phyloP scores from a whole-genome alignment of 148 eudicot species.

The Camellia lanceoleosa region DNA sequence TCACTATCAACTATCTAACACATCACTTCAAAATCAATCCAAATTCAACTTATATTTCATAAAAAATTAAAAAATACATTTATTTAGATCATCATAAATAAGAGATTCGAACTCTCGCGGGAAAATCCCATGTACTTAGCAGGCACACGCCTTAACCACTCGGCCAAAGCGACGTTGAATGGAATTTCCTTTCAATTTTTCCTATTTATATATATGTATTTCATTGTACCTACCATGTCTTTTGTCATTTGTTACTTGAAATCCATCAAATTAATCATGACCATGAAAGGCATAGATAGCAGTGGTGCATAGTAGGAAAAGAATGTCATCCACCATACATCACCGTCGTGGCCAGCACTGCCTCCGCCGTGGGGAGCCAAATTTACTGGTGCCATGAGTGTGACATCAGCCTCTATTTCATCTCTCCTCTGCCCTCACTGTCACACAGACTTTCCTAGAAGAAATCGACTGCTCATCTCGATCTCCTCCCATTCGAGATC shows the following conservation, averaged over 20 bases:
- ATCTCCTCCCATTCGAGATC: not conserved
- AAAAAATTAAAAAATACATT: too few species aligned
- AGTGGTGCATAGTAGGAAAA: not conserved
- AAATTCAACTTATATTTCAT: too few species aligned
- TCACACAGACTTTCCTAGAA: conserved; percentile 30
- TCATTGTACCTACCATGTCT: too few species aligned
- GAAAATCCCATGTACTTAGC: conserved; percentile 99
- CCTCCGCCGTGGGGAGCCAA: conserved; percentile 17
- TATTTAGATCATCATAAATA: too few species aligned
- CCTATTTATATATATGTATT: too few species aligned
- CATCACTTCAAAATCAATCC: too few species aligned
- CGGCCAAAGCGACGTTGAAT: conserved; percentile 89
- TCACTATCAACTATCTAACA: too few species aligned
- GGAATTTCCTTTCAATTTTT: too few species aligned
- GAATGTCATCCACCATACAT: conserved; percentile 24
- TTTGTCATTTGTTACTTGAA: not conserved
- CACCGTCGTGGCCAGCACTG: conserved; percentile 4
- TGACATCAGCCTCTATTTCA: conserved; percentile 39
- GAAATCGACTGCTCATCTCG: conserved; percentile 20
- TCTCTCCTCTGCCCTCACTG: conserved; percentile 44
- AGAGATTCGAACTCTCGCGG: conserved; percentile 99
- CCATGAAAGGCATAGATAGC: too few species aligned
- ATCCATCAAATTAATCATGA: too few species aligned
- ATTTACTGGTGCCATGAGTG: conserved; percentile 48
- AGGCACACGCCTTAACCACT: conserved; percentile 99